Evolutionary conservation across 805 yeast genomes (phyloP), one percentile per base, ranked within the genome.

Genomic region (Ogataea siamensis): DNA sequence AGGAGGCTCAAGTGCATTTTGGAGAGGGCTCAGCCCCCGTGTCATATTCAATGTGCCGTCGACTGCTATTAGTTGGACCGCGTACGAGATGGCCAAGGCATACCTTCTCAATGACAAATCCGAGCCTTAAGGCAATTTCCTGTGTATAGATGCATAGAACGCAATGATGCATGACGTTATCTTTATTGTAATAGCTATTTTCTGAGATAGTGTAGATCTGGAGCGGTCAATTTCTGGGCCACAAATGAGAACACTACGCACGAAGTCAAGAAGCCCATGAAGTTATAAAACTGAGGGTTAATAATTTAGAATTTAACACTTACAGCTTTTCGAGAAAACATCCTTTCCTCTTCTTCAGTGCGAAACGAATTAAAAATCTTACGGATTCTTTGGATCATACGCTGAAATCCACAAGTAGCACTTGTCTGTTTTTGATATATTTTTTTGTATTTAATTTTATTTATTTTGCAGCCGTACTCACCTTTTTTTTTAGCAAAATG

Each of bases 51-150:
- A 88, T 62, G 88, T 91, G 59, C 99, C 99, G 15, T 80, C 94
- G 31, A 91, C 98, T 7, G 98, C 98, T 14, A 88, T 91, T 45
- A 81, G 95, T 48, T 91, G 98, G 98, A 91, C 98, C 2, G 87
- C 95, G 18, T 91, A 91, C 63, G 99, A 91, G 62, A 86, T 89
- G 91, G 97, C 96, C 29, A 91, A 91, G 64, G 81, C 77, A 49
- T 71, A 82, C 48, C 63, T 81, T 54, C 58, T 74, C 14, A 45
- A 32, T 21, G 34, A 32, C 32, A 31, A 34, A 16, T 19, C 24
- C 29, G 35, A 30, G 18, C 35, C 22, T 13, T 25, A 24, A 20
- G 22, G 40, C 27, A 29, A 31, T 18, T 16, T 11, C 35, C 18
- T 37, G 40, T 37, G 40, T 30, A 37, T 37, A 36, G 18, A 30